Evolutionary conservation across 1,284 basidiomycete species (phyloP), one percentile per base, ranked within the genome.

Genomic region (Pascua guehoae): DNA sequence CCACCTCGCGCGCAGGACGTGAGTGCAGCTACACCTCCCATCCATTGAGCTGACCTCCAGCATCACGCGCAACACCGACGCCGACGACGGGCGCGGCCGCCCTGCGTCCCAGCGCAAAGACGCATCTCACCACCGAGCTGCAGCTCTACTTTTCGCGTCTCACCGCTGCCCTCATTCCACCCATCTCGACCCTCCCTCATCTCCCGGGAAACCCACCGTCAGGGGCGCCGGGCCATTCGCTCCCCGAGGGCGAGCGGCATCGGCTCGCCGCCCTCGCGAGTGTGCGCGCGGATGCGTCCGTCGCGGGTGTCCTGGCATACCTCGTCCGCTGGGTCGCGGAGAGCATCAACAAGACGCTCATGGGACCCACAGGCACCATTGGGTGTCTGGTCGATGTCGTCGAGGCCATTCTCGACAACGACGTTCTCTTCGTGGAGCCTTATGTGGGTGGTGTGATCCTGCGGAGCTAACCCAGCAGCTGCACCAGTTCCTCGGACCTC

Each of bases 141-240:
- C 93, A 98, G 75, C 81, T 98, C 1, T 98, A 98, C 78, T 98
- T 97, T 70, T 87, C 89, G 2, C 86, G 95, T 2, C 84, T 99
- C 51, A 97, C 92, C 0, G 83, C 88, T 1, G 89, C 92, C 2
- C 81, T 95, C 11, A 79, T 93, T 8, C 87, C 89, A 0, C 77
- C 81, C 0, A 68, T 70, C 2, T 58, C 81, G 12, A 84, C 88
- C 61, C 64, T 65, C 5, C 58, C 57, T 24, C 46, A 53, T 24
- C 57, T 65, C 11, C 65, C 65, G 0, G 62, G 65, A 37, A 66
- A 66, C 39, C 57, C 65, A 7, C 45, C 58, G 0, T 15, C 60
- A 3, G 59, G 58, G 4, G 56, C 66, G 11, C 49, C 60, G 17
- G 52, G 42, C 40, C 57, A 63, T 41, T 44, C 61, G 36, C 58